Evolutionary conservation across 2,329 filamentous ascomycete species (phyloP).

Genomic region (Exophiala mesophila): DNA sequence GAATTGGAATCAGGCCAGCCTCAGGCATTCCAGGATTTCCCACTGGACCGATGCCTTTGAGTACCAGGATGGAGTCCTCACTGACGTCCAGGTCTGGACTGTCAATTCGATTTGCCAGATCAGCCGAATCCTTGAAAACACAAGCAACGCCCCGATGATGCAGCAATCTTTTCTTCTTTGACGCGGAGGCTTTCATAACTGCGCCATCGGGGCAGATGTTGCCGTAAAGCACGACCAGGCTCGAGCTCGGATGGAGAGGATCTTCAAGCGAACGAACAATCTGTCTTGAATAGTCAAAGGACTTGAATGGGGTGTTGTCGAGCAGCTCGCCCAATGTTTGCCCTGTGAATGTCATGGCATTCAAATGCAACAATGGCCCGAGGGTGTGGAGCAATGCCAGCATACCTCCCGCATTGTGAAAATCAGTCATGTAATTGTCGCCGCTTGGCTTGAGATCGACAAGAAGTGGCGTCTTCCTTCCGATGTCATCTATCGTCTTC

Average conservation of each 20-base stretch:
- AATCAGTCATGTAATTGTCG: constrained; percentile 53
- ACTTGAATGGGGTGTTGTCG: constrained; percentile 39
- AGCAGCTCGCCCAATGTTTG: constrained; percentile 45
- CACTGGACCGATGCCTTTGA: constrained; percentile 48
- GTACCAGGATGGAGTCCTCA: constrained; percentile 42
- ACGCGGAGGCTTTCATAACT: constrained; percentile 49
- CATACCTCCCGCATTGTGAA: constrained; percentile 52
- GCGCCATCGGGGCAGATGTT: constrained; percentile 48
- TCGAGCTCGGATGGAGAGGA: constrained; percentile 43
- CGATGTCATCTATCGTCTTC: constrained; percentile 46
- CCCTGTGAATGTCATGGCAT: constrained; percentile 44
- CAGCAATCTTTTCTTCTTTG: constrained; percentile 43
- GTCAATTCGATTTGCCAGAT: constrained; percentile 45
- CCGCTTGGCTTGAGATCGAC: constrained; percentile 52
- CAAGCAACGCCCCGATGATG: constrained; percentile 43
- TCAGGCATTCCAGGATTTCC: constrained; percentile 52
- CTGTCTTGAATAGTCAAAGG: constrained; percentile 37
- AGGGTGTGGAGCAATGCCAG: constrained; percentile 44
- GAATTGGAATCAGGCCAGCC: constrained; percentile 48
- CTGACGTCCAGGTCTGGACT: constrained; percentile 41
- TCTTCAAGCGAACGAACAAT: constrained; percentile 43
- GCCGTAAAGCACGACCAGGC: constrained; percentile 43
- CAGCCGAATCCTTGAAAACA: constrained; percentile 46
- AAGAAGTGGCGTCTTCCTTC: constrained; percentile 43
- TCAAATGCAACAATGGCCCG: constrained; percentile 42